Base-by-base conservation (phyloP, 306 rosid species). In the Boehmeria nivea region DNA sequence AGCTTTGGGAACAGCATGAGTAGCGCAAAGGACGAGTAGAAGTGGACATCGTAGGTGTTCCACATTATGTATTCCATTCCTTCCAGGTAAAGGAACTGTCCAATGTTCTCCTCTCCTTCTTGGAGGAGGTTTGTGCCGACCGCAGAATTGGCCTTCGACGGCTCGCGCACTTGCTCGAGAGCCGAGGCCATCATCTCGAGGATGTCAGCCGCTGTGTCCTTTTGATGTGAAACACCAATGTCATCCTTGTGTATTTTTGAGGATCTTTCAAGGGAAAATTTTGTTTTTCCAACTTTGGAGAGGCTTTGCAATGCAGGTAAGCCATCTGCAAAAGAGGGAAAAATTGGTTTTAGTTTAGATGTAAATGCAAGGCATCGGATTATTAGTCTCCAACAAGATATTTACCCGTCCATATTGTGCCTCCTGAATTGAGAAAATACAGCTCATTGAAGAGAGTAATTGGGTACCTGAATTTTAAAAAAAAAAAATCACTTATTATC, bases 31-130 rank as follows among this genome's bases (percentile, higher is more conserved):
- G 98, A 91, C 18, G 98, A 82, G 76, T 91, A 87, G 67, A 87
- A 91, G 62, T 87, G 96, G 56, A 91, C 98, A 63, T 91, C 98
- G 0, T 87, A 87, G 56, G 96, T 87, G 64, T 91, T 91, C 96
- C 96, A 91, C 96, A 91, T 87, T 28, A 57, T 75, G 77, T 91
- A 91, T 78, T 91, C 98, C 52, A 76, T 43, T 47, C 98, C 98
- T 84, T 91, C 98, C 22, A 84, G 78, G 75, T 82, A 87, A 61
- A 91, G 85, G 72, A 87, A 87, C 59, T 87, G 98, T 20, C 98
- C 98, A 52, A 91, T 74, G 67, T 87, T 91, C 68, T 91, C 98
- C 63, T 91, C 94, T 69, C 85, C 96, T 40, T 82, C 74, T 62
- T 82, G 80, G 66, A 91, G 95, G 52, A 91, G 74, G 76, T 70